Conservation (phyloP, 495 filamentous ascomycete genomes). For the Penicillium egyptiacum region DNA sequence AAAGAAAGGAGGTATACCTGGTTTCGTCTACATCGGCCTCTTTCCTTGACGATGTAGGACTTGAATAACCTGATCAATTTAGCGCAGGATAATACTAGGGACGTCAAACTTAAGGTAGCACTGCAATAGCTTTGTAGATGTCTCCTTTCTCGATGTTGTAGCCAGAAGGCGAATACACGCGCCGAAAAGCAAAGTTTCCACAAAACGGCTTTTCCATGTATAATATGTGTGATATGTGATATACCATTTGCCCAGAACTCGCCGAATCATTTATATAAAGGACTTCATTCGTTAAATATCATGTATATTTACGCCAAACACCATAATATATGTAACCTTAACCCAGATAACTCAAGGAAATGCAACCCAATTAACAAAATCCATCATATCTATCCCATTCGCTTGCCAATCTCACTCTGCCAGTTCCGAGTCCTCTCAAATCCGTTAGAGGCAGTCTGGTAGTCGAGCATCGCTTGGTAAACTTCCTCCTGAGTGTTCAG, state of each 20-base stretch:
- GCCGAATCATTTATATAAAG: neutral
- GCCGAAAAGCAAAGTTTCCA: neutral
- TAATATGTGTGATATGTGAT: neutral
- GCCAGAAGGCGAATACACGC: neutral
- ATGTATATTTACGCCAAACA: neutral
- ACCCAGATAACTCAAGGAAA: slow-evolving; percentile 3
- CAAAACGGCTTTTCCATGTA: neutral
- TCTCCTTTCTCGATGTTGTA: neutral
- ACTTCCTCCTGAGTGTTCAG: slow-evolving; percentile 81
- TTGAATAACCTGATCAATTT: neutral
- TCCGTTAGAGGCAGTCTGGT: slow-evolving; percentile 77
- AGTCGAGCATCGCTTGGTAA: slow-evolving; percentile 87
- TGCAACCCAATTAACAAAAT: neutral
- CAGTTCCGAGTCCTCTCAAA: slow-evolving; percentile 85
- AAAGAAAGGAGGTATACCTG: neutral
- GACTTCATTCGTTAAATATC: neutral
- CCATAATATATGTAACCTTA: slow-evolving; percentile 7
- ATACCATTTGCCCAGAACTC: neutral
- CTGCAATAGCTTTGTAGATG: neutral
- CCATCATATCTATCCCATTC: slow-evolving; percentile 46
- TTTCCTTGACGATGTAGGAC: neutral
- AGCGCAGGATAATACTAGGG: no score
- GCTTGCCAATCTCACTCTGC: slow-evolving; percentile 92
- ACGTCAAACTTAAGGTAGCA: neutral
- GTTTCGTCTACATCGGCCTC: neutral